Evolutionary conservation across 1,284 basidiomycete genomes (phyloP).

Genomic region (Trametes sp.): DNA sequence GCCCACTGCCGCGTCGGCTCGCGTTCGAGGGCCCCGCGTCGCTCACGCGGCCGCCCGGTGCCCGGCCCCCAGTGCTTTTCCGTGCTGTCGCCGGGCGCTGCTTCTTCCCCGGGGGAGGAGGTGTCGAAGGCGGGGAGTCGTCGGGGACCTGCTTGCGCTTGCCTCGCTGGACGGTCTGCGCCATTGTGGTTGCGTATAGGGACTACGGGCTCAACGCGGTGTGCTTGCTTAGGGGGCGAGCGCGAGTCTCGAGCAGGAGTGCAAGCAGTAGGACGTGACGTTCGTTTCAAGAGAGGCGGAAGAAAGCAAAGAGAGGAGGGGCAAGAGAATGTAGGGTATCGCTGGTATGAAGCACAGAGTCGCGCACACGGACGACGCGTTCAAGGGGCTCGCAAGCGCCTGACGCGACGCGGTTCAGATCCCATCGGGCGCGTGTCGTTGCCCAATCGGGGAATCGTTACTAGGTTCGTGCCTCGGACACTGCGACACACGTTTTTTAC

Average conservation of each 20-base stretch:
- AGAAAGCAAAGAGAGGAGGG: neutral
- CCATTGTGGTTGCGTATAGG: conserved; percentile 32
- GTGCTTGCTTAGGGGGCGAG: neutral
- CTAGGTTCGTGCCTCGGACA: neutral
- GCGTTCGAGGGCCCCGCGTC: conserved; percentile 32
- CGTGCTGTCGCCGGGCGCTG: conserved; percentile 64
- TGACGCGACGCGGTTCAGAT: conserved; percentile 35
- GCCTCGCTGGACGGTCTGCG: conserved; percentile 45
- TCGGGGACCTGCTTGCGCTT: conserved; percentile 40
- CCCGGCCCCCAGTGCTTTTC: conserved; percentile 74
- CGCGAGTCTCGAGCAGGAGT: neutral
- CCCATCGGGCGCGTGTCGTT: conserved; percentile 23
- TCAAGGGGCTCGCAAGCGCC: conserved; percentile 16
- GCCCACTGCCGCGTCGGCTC: conserved; percentile 26
- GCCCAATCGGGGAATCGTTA: conserved; percentile 1
- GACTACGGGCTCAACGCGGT: too few relatives aligned
- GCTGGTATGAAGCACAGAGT: conserved; percentile 8
- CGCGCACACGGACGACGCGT: conserved; percentile 18
- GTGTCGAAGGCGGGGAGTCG: conserved; percentile 52
- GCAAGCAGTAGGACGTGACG: neutral
- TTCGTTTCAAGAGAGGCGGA: neutral
- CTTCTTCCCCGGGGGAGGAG: conserved; percentile 50
- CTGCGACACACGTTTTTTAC: too few relatives aligned
- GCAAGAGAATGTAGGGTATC: conserved; percentile 19
- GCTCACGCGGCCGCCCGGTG: conserved; percentile 42